Evolutionary conservation across 805 yeast species (phyloP), one percentile per base, ranked within the genome.

Genomic region (Lipomyces oligophaga): DNA sequence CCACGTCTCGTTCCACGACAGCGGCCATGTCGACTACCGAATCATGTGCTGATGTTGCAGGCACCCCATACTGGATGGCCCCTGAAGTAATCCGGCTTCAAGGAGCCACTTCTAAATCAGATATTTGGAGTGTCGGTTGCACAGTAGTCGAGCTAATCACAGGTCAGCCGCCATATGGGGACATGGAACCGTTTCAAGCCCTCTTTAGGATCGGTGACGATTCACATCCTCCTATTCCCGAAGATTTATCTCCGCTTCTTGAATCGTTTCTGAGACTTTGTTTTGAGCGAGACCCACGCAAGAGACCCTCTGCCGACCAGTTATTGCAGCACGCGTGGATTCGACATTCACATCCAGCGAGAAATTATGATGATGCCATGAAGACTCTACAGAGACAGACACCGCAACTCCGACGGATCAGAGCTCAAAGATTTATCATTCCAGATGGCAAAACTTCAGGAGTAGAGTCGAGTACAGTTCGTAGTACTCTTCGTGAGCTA

Each of bases 11-110:
- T 15, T 20, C 43, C 70, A 63, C 26, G 22, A 18, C 41, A 3
- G 25, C 24, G 20, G 38, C 34, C 21, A 33, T 13, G 20, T 50
- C 58, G 26, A 44, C 61, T 5, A 44, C 42, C n/a, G 55, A 47
- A 6, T 26, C 33, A 27, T 27, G 31, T 10, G 45, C 44, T 21
- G 50, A 62, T 15, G 62, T 64, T 60, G 79, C 78, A 13, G 98
- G 98, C 1, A 87, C 97, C 0, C 95, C 97, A 0, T 85, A 90
- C 62, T 93, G 97, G 97, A 89, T 93, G 96, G 97, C 98, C 0
- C 98, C 98, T 0, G 98, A 93, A 62, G 80, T 94, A 2, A 84
- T 93, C 3, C 72, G 81, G 34, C 80, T 87, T 58, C 85, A 83
- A 59, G 95, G 94, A 2, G 83, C 90, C 1, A 81, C 94, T 7